Evolutionary conservation across 257 asterid species (phyloP).

Genomic region (Paraleonurus japonicus): DNA sequence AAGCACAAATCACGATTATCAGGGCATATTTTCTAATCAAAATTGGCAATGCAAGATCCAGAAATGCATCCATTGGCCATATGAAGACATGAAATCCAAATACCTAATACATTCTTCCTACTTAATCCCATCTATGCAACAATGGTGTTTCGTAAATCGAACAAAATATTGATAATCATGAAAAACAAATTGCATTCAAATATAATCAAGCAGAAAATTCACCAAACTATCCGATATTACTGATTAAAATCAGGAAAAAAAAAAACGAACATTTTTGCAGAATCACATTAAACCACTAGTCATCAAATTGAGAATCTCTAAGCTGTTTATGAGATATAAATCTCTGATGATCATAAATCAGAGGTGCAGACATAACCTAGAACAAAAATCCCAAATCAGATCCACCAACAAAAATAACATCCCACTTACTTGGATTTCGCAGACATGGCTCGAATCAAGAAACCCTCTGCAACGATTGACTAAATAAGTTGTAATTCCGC

Average conservation of each 20-base stretch:
- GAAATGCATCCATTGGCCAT: conserved; percentile 15
- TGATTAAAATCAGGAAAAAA: not conserved
- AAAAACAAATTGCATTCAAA: conserved; percentile 5
- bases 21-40: conserved; percentile 10
- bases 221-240: not conserved
- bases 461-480: not conserved
- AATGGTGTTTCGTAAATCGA: not conserved
- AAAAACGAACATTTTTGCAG: not conserved
- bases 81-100: conserved; percentile 16
- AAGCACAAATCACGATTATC: conserved; percentile 13
- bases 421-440: conserved; percentile 66
- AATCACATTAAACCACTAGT: not conserved
- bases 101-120: not conserved
- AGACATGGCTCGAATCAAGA: conserved; percentile 43
- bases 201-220: not conserved
- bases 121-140: not conserved
- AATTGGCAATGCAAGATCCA: conserved; percentile 28
- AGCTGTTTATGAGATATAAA: not conserved
- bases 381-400: conserved; percentile 34
- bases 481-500: conserved; percentile 15
- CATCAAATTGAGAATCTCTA: not conserved
- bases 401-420: conserved; percentile 17
- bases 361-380: not conserved
- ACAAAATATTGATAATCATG: not conserved
- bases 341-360: conserved; percentile 1